Evolutionary conservation across 2,329 filamentous ascomycete species (phyloP).

Genomic region (Furcasterigmium furcatum): DNA sequence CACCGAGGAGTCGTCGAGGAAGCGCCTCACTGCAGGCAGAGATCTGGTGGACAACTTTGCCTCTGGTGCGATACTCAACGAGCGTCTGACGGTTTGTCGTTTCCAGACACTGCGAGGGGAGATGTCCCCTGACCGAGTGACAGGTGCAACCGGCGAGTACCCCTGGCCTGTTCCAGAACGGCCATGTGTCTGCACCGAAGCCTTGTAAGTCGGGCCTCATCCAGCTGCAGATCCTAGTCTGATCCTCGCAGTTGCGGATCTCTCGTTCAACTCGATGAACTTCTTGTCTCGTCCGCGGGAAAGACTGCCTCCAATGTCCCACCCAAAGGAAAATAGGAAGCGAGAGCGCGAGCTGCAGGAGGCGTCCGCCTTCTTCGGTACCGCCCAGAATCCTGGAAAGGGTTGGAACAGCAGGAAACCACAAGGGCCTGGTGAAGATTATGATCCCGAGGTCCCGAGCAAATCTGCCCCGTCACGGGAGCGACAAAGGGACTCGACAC

Average conservation of each 20-base stretch:
- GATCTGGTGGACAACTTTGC: constrained; percentile 54
- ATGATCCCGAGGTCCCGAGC: too few species aligned
- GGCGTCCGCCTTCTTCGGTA: constrained; percentile 30
- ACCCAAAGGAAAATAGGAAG: constrained; percentile 18
- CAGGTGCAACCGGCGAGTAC: constrained; percentile 32
- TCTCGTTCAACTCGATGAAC: constrained; percentile 15
- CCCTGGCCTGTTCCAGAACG: constrained; percentile 42
- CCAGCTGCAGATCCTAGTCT: too few species aligned
- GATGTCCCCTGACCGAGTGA: not conserved
- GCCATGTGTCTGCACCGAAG: constrained; percentile 19
- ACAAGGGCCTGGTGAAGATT: too few species aligned
- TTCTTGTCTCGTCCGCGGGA: not conserved
- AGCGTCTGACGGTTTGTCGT: constrained; percentile 27
- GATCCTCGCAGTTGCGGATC: constrained; percentile 1
- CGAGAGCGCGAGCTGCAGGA: constrained; percentile 29
- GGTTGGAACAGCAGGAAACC: too few species aligned
- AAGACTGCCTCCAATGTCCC: constrained; percentile 13
- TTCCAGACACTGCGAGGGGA: constrained; percentile 3
- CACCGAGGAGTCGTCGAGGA: constrained; percentile 19
- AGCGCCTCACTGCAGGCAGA: constrained; percentile 21
- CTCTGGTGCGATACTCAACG: constrained; percentile 47
- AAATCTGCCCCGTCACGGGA: too few species aligned
- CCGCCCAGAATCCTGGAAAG: constrained; percentile 1
- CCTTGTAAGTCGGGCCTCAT: constrained; percentile 23
- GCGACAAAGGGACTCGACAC: too few species aligned